Evolutionary conservation across 2,329 filamentous ascomycete genomes (phyloP).

Genomic region (Cladophialophora immunda): DNA sequence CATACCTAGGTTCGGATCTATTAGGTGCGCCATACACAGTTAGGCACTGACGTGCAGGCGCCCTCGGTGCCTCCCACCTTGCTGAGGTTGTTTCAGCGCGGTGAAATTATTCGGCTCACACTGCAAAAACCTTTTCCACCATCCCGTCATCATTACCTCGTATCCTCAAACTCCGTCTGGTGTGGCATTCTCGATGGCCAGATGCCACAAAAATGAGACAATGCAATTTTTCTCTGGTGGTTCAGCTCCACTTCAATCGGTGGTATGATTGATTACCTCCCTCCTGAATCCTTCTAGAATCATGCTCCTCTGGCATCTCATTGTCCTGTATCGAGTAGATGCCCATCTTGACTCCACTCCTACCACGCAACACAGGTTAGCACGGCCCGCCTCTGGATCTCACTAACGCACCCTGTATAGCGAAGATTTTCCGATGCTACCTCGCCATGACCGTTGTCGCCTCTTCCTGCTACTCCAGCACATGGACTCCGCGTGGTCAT

Average conservation of each 20-base stretch:
- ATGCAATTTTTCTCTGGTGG: background rate
- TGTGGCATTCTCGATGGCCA: background rate
- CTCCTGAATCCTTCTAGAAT: slow-evolving; percentile 15
- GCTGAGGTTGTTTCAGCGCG: background rate
- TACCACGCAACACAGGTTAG: background rate
- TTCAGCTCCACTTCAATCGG: background rate
- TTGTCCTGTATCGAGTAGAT: background rate
- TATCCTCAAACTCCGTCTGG: background rate
- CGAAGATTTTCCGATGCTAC: slow-evolving; percentile 13
- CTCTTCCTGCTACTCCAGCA: slow-evolving; percentile 10
- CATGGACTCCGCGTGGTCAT: slow-evolving; percentile 11
- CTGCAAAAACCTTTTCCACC: background rate
- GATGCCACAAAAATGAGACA: background rate
- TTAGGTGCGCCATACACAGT: no score
- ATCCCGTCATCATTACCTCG: background rate
- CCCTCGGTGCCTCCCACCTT: background rate
- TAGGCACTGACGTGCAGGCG: background rate
- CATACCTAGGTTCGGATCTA: no score
- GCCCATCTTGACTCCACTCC: background rate
- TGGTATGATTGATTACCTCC: slow-evolving; percentile 1
- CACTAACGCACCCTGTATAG: slow-evolving; percentile 8
- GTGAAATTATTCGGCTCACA: background rate
- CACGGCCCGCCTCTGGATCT: slow-evolving; percentile 5
- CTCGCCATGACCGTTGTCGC: slow-evolving; percentile 5
- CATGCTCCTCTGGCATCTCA: slow-evolving; percentile 1